phyloP scores from a whole-genome alignment of 2,329 filamentous ascomycete genomes.

The Beauveria varroae region DNA sequence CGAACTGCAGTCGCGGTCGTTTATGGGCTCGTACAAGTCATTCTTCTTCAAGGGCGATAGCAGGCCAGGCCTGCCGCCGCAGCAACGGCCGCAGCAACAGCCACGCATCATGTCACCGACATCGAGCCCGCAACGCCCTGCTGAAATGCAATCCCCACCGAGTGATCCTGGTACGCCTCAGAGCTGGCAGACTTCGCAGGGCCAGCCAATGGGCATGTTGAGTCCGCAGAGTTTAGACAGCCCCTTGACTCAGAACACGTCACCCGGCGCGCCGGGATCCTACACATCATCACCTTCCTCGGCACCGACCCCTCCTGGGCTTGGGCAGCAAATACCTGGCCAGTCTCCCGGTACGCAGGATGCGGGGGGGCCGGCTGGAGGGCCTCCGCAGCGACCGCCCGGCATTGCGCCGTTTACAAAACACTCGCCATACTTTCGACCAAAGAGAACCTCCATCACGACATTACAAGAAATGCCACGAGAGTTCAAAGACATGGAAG shows the following conservation, averaged over 20 bases:
- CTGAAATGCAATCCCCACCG: neutral
- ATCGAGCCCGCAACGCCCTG: neutral
- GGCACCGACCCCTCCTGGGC: neutral
- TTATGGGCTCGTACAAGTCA: slow-evolving; percentile 30
- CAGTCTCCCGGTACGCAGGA: slow-evolving; percentile 10
- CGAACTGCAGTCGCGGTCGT: slow-evolving; percentile 31
- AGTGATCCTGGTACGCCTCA: slow-evolving; percentile 2
- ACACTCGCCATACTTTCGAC: slow-evolving; percentile 30
- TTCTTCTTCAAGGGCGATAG: slow-evolving; percentile 23
- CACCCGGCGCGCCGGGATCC: neutral
- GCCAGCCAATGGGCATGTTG: slow-evolving; percentile 17
- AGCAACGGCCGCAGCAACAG: slow-evolving; percentile 1
- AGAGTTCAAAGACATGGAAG: slow-evolving; percentile 24
- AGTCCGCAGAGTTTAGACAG: slow-evolving; percentile 29
- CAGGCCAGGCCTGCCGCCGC: slow-evolving; percentile 6
- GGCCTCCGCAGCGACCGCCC: slow-evolving; percentile 17
- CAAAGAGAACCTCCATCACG: slow-evolving; percentile 22
- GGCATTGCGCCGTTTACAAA: slow-evolving; percentile 30
- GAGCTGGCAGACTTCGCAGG: neutral
- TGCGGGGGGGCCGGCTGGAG: slow-evolving; percentile 13
- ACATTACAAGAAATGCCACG: slow-evolving; percentile 26
- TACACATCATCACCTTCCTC: slow-evolving; percentile 5
- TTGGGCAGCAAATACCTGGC: slow-evolving; percentile 3
- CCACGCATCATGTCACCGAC: neutral
- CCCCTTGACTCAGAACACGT: slow-evolving; percentile 12